Conservation (phyloP, 2,329 filamentous ascomycete species). For the Microthyrium microscopicum region DNA sequence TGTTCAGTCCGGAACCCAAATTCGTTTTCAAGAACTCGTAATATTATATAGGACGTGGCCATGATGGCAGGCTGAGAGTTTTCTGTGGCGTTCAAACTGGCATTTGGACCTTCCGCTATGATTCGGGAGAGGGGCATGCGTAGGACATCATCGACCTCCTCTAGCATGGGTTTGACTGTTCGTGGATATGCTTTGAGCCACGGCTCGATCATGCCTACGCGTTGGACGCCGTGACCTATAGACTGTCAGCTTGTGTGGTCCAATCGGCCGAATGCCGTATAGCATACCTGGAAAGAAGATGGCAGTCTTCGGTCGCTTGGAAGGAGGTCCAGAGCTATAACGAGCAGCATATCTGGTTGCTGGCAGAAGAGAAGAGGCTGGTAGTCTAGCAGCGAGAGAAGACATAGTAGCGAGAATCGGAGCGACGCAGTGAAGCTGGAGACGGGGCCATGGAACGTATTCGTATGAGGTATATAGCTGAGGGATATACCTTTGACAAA, state of each 20-base stretch:
- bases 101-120: constrained; percentile 66
- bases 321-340: constrained; percentile 1
- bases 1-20: constrained; percentile 59
- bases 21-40: constrained; percentile 71
- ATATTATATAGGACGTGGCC: constrained; percentile 80
- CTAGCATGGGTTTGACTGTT: constrained; percentile 58
- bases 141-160: constrained; percentile 70
- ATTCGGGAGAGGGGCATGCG: constrained; percentile 58
- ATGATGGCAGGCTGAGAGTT: constrained; percentile 94
- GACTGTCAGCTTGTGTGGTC: neutral
- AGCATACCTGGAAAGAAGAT: constrained; percentile 10
- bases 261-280: neutral
- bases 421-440: neutral
- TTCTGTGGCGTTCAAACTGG: constrained; percentile 59
- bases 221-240: constrained; percentile 72
- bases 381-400: no score
- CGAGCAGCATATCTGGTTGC: no score
- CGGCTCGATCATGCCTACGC: constrained; percentile 69
- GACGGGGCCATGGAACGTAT: neutral
- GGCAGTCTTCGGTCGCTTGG: constrained; percentile 8
- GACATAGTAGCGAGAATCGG: no score
- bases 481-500: no score
- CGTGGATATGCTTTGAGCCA: constrained; percentile 77
- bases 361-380: no score
- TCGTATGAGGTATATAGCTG: no score